A percentile compares a stretch with the other conserved stretches of the same genome.
phyloP scores from a whole-genome alignment of 208 protist species.

The Strigomonas galati region DNA sequence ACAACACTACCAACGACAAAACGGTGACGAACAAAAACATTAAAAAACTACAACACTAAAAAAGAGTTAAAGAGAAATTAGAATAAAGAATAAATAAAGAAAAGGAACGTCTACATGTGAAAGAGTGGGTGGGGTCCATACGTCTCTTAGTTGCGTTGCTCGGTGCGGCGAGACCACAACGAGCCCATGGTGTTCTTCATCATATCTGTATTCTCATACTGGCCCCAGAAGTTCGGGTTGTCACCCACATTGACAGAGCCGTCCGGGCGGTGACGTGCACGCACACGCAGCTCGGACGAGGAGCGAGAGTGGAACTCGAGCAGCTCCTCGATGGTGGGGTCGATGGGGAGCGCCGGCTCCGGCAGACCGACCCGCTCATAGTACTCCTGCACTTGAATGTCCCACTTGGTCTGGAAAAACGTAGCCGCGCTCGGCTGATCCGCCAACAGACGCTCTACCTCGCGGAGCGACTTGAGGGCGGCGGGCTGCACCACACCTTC shows the following conservation, averaged over 20 bases:
- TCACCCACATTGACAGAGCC: conserved; percentile 83
- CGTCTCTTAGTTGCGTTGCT: neutral
- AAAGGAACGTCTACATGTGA: no score
- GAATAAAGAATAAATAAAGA: no score
- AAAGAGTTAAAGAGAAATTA: neutral
- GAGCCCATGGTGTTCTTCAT: conserved; percentile 68
- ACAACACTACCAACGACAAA: no score
- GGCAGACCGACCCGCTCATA: conserved; percentile 68
- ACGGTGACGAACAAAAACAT: neutral
- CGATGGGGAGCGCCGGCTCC: conserved; percentile 72
- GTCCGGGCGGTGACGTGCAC: conserved; percentile 78
- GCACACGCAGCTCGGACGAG: conserved; percentile 68
- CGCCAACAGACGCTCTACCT: conserved; percentile 49
- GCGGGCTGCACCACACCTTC: neutral
- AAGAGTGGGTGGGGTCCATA: no score
- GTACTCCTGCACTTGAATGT: conserved; percentile 92
- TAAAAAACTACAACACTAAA: neutral
- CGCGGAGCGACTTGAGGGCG: conserved; percentile 31
- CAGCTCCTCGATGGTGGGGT: conserved; percentile 74
- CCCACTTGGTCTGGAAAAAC: conserved; percentile 90
- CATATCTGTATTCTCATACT: conserved; percentile 48
- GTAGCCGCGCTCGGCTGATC: conserved; percentile 64
- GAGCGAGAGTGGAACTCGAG: conserved; percentile 72
- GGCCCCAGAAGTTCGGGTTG: conserved; percentile 75
- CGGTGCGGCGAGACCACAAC: conserved; percentile 76